phyloP scores from a whole-genome alignment of 768 basidiomycete species.

The Agaricus sinodeliciosus region DNA sequence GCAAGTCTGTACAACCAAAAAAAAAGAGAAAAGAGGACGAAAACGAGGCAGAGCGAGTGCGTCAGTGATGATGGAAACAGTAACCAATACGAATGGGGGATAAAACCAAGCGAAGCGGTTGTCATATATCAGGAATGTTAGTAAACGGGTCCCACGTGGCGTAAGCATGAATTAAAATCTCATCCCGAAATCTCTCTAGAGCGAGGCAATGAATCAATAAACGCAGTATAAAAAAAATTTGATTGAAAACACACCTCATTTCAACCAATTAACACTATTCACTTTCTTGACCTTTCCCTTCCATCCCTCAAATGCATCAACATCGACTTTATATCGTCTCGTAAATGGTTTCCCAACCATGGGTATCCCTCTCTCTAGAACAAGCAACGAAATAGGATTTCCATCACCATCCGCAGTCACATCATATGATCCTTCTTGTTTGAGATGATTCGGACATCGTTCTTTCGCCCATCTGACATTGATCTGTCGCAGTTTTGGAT shows the following conservation, averaged over 20 bases:
- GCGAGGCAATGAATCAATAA: too few relatives aligned
- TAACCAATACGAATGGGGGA: too few relatives aligned
- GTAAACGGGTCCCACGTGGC: too few relatives aligned
- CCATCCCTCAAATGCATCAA: slow-evolving; percentile 1
- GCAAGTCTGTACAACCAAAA: too few relatives aligned
- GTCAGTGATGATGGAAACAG: too few relatives aligned
- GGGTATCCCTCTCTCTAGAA: slow-evolving; percentile 35
- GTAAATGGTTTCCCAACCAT: slow-evolving; percentile 33
- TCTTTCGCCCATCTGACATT: slow-evolving; percentile 44
- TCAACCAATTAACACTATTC: neutral
- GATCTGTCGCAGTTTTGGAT: slow-evolving; percentile 31
- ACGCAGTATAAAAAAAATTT: too few relatives aligned
- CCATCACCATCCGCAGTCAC: slow-evolving; percentile 21
- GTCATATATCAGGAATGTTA: too few relatives aligned
- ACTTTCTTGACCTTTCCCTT: slow-evolving; percentile 2
- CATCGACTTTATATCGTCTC: slow-evolving; percentile 20
- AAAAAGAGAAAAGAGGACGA: too few relatives aligned
- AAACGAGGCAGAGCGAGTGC: too few relatives aligned
- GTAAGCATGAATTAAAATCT: too few relatives aligned
- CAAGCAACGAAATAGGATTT: slow-evolving; percentile 19
- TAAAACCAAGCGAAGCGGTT: too few relatives aligned
- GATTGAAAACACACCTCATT: neutral
- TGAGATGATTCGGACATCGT: slow-evolving; percentile 39
- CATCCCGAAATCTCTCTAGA: too few relatives aligned
- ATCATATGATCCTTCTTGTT: slow-evolving; percentile 40